Percentiles rank a stretch among this genome's conserved stretches.
These are phyloP conservation scores for Helichrysum umbraculigerum DNA, from an alignment of 129 eudicot species.

Conservation along the genomic window DNA sequence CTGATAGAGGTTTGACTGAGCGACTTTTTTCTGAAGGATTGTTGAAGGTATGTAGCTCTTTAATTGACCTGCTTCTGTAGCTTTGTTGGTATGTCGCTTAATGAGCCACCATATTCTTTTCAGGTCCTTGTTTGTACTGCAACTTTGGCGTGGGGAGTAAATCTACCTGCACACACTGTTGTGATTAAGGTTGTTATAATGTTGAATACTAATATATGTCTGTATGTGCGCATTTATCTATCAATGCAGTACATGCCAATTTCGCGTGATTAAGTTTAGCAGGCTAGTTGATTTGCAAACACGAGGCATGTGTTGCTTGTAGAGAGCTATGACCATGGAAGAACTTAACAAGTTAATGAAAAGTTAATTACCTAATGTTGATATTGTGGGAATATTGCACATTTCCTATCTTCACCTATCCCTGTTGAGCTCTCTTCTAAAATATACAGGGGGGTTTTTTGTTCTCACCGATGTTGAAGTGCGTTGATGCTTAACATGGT, in stretches of 20 bases:
- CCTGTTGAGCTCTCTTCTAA: conserved; percentile 9
- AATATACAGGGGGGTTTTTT: not conserved
- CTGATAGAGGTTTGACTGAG: conserved; percentile 91
- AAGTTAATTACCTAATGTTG: not conserved
- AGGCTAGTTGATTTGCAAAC: conserved; percentile 11
- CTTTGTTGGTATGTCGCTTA: conserved; percentile 19
- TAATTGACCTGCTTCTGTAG: conserved; percentile 25
- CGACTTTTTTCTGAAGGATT: conserved; percentile 90
- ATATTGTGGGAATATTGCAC: conserved; percentile 9
- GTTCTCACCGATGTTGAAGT: conserved; percentile 10
- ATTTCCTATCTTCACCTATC: conserved; percentile 6
- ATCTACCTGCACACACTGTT: conserved; percentile 98
- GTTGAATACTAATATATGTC: not conserved
- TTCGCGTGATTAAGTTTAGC: not conserved
- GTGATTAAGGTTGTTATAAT: conserved; percentile 78
- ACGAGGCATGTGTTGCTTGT: conserved; percentile 16
- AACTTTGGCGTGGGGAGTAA: conserved; percentile 99
- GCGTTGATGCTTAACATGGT: conserved; percentile 4
- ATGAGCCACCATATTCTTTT: conserved; percentile 26
- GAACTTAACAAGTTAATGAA: conserved; percentile 12
- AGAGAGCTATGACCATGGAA: conserved; percentile 8
- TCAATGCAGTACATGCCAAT: not conserved
- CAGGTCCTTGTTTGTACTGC: conserved; percentile 99
- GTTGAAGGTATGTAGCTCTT: conserved; percentile 49
- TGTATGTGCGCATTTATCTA: conserved; percentile 3